A percentile compares a stretch with the other conserved stretches of the same genome.
Evolutionary conservation across 1,284 basidiomycete genomes (phyloP).

Genomic region (Tylopilus sp.): DNA sequence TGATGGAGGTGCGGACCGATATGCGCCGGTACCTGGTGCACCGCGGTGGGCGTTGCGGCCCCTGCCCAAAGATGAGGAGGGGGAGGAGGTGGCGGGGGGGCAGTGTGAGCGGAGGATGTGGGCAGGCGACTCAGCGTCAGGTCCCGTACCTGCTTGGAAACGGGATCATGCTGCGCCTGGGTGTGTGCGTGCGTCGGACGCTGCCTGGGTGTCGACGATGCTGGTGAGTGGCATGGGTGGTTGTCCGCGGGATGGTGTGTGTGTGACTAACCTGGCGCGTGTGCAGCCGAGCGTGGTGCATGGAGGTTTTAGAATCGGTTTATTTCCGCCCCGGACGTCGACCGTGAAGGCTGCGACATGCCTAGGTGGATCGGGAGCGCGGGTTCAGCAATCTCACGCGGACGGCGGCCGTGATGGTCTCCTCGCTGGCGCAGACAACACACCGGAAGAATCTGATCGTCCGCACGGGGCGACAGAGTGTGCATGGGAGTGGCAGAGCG

Average conservation of each 20-base stretch:
- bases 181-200: not conserved
- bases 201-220: not conserved
- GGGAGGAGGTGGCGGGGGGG: too few species aligned
- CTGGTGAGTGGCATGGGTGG: slow-evolving; percentile 3
- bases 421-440: not conserved
- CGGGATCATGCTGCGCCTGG: not conserved
- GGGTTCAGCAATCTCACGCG: slow-evolving; percentile 39
- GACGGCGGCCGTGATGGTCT: slow-evolving; percentile 6
- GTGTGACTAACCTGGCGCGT: not conserved
- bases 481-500: slow-evolving; percentile 21
- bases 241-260: not conserved
- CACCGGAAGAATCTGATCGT: slow-evolving; percentile 6
- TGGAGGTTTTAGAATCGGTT: slow-evolving; percentile 11
- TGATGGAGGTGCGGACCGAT: not conserved
- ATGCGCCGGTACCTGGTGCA: slow-evolving; percentile 18
- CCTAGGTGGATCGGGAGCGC: slow-evolving; percentile 23
- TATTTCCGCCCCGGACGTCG: not conserved
- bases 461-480: slow-evolving; percentile 13
- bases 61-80: slow-evolving; percentile 15
- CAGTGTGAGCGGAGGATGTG: not conserved
- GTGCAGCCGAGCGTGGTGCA: slow-evolving; percentile 7
- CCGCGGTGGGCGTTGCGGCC: slow-evolving; percentile 20
- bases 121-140: not conserved
- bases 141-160: not conserved
- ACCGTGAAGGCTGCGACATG: slow-evolving; percentile 21